Base-by-base conservation (phyloP, 306 rosid genomes). In the Fagus crenata region DNA sequence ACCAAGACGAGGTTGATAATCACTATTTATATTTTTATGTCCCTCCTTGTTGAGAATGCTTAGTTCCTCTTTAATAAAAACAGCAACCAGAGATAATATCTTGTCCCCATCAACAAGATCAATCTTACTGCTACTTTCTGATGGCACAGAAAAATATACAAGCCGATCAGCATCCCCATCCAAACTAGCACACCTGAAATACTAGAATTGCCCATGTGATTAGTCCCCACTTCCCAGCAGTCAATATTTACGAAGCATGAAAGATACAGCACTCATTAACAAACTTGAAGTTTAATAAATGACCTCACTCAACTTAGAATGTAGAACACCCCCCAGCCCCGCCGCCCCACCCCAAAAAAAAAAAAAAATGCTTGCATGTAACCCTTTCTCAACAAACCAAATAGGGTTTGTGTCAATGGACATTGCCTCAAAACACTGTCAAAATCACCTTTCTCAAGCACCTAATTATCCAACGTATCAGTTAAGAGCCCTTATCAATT, bases 141-240 rank as follows among this genome's bases (percentile, higher is more conserved):
- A 88, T 74, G 75, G 87, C 51, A 90, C 89, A 72, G 67, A 79
- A 81, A 95, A 95, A 80, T 95, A 95, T 79, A 95, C 96, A 63
- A 92, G 92, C 68, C 97, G 87, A 87, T 95, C 97, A 15, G 97
- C 98, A 86, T 95, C 98, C 80, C 98, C 98, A 80, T 95, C 98
- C 84, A 95, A 89, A 85, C 98, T 95, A 74, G 89, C 96, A 82
- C 97, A 92, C 94, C 98, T 90, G 94, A 81, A 95, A 89, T 77
- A 83, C 87, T 81, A 86, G 88, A 85, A 84, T 77, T 75, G 83
- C 67, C 81, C 76, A 60, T 36, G 46, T 64, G 75, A 64, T 84
- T 74, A 81, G 69, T 46, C 61, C 69, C 67, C 6, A 18, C 40
- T 69, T 75, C 73, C 8, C 28, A 74, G 22, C 56, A 75, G 49